Evolutionary conservation across 768 basidiomycete species (phyloP).

Genomic region (Auricularia sp.): DNA sequence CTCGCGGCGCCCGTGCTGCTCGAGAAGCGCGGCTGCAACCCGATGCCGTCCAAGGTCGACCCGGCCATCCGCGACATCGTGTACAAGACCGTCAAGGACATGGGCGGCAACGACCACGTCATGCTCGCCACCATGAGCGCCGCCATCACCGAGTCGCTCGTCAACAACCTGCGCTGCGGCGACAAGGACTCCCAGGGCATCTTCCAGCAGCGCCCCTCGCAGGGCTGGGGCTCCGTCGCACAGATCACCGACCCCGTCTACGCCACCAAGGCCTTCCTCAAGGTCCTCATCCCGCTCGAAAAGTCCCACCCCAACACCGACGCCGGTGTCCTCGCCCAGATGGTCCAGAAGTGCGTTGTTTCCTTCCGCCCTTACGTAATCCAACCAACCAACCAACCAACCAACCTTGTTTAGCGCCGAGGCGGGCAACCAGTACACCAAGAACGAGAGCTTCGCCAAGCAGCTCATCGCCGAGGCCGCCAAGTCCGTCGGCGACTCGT

Average conservation of each 20-base stretch:
- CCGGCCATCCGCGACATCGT: background rate
- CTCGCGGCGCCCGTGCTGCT: background rate
- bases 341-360: background rate
- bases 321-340: background rate
- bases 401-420: background rate
- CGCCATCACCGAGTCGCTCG: slow-evolving; percentile 1
- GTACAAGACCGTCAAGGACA: background rate
- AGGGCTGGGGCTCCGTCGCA: background rate
- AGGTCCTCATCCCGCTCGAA: background rate
- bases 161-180: slow-evolving; percentile 2
- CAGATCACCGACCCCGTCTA: background rate
- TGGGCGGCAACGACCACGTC: background rate
- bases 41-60: background rate
- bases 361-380: background rate
- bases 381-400: background rate
- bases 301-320: background rate
- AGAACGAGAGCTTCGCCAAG: background rate
- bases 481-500: background rate
- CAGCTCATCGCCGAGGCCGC: background rate
- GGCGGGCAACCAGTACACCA: slow-evolving; percentile 4
- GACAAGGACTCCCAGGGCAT: slow-evolving; percentile 1
- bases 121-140: background rate
- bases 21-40: background rate
- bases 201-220: slow-evolving; percentile 1
- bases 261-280: background rate